Evolutionary conservation across 1,284 basidiomycete species (phyloP).

Genomic region (Cryptococcus maquisensis): DNA sequence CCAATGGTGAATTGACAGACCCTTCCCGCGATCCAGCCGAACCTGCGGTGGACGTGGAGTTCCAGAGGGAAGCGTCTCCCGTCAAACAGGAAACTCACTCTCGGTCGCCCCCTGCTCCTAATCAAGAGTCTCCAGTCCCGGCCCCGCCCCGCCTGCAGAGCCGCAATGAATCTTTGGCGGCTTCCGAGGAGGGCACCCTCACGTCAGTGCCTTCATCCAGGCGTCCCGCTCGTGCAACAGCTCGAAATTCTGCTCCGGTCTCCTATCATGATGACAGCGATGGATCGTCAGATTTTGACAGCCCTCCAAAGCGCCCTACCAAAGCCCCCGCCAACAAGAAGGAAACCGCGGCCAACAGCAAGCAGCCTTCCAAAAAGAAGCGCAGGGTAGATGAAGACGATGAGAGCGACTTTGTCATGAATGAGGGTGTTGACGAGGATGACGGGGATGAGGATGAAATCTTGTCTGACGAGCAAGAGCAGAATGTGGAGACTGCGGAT

Average conservation of each 20-base stretch:
- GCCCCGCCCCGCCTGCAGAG: too few species aligned
- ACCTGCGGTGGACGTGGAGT: too few species aligned
- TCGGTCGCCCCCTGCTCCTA: too few species aligned
- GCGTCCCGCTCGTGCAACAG: not conserved
- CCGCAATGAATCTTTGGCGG: too few species aligned
- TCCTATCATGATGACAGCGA: not conserved
- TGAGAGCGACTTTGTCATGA: constrained; percentile 28
- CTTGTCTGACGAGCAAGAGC: constrained; percentile 10
- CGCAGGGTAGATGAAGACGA: constrained; percentile 17
- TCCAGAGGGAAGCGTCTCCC: too few species aligned
- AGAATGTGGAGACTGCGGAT: constrained; percentile 15
- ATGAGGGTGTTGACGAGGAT: constrained; percentile 25
- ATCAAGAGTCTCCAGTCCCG: too few species aligned
- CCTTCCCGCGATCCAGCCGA: too few species aligned
- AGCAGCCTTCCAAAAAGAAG: constrained; percentile 14
- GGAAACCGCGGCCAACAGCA: not conserved
- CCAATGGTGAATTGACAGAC: too few species aligned
- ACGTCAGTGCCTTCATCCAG: not conserved
- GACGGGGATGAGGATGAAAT: constrained; percentile 12
- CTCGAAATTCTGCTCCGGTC: not conserved
- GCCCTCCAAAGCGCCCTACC: not conserved
- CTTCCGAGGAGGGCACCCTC: constrained; percentile 4
- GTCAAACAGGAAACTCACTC: too few species aligned
- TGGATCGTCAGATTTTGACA: not conserved
- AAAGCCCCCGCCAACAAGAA: constrained; percentile 2